Evolutionary conservation across 2,329 filamentous ascomycete species (phyloP).

Genomic region (Chalara sp.): DNA sequence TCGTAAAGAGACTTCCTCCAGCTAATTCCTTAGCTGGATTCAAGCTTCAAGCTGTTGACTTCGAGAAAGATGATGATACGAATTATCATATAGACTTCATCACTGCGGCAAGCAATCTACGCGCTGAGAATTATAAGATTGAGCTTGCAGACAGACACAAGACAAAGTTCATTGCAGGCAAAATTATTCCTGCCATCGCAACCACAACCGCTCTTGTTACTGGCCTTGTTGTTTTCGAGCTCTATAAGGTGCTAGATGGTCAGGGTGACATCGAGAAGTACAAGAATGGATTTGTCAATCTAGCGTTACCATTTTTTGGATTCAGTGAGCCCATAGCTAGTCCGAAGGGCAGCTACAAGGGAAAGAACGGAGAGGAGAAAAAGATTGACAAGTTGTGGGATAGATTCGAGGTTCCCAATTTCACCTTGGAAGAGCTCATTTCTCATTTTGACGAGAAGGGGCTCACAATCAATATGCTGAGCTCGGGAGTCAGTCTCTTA

Average conservation of each 20-base stretch:
- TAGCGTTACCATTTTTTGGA: constrained; percentile 94
- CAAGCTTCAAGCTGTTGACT: constrained; percentile 87
- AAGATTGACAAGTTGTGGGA: constrained; percentile 96
- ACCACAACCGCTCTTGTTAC: constrained; percentile 96
- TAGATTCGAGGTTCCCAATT: constrained; percentile 82
- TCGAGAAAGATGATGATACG: constrained; percentile 97
- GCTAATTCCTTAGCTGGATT: constrained; percentile 79
- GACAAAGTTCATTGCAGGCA: constrained; percentile 99
- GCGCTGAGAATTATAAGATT: constrained; percentile 98
- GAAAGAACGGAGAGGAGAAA: constrained; percentile 65
- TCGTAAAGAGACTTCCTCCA: constrained; percentile 67
- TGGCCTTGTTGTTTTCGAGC: constrained; percentile 82
- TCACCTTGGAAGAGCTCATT: constrained; percentile 79
- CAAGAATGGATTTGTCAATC: constrained; percentile 98
- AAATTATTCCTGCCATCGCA: constrained; percentile 98
- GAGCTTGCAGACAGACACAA: constrained; percentile 87
- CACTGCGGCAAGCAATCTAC: constrained; percentile 90
- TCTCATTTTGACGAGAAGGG: constrained; percentile 76
- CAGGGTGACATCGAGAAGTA: constrained; percentile 97
- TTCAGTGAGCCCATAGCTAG: constrained; percentile 96
- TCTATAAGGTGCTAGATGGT: constrained; percentile 95
- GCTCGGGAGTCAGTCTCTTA: constrained; percentile 90
- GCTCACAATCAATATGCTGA: constrained; percentile 83
- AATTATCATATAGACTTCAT: constrained; percentile 99
- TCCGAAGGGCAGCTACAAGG: constrained; percentile 84